Base-by-base conservation (phyloP, 1,284 basidiomycete genomes). In the Moesziomyces aphidis region DNA sequence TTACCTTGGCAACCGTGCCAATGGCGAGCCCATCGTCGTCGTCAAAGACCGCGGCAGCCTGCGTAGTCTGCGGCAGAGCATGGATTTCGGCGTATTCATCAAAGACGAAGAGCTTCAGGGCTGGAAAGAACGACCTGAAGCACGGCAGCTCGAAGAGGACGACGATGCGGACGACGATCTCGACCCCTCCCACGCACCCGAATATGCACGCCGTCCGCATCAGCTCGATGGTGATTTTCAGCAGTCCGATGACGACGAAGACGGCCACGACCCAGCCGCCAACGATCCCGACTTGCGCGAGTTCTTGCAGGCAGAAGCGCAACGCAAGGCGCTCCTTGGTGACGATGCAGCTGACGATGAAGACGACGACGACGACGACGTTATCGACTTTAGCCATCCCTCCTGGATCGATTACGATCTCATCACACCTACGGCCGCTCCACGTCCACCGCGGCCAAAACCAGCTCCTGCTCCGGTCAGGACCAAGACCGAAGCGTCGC, bases 61-160 rank as follows among this genome's bases (percentile, higher is more conserved):
- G 34, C 61, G 79, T 7, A 61, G 63, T 34, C 55, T 83, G 19
- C 26, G 54, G 15, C 53, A 71, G 28, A 71, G 61, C 39, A 61
- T 81, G 56, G 58, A 70, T 26, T 80, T 83, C 48, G 82, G 80
- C 34, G 66, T 65, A 19, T 83, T 83, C 43, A 82, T 82, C 62
- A 76, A 72, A 44, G 79, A 80, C 15, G 73, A 83, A 42, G 81
- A 82, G 31, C 61, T 79, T 23, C 65, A 75, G 47, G 60, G 68
- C 5, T 67, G 73, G 65, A 67, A 63, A 44, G 59, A 59, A 24
- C 44, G 68, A 17, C 69, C 57, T 17, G 71, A 72, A 42, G 66
- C 59, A 1, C 53, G 53, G 34, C 45, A 60, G 47, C 61, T 64
- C 44, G 67, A 50, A 1, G 67, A 63, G 19, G 50, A 53, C 5